These are phyloP conservation scores for Apocynum venetum DNA, from an alignment of 257 asterid genomes.

Conservation along the genomic window DNA sequence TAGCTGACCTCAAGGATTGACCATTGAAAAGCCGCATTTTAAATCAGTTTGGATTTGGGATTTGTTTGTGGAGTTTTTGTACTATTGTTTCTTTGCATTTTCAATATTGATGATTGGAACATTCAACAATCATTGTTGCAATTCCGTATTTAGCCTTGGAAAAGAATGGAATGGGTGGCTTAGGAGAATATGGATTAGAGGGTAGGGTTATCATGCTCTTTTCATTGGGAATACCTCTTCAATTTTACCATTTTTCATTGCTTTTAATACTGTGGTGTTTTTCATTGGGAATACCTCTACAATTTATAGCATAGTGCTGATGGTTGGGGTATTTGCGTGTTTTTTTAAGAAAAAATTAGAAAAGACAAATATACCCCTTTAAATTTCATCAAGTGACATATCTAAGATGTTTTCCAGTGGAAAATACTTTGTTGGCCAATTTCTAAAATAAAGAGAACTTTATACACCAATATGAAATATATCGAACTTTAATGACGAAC, in stretches of 20 bases:
- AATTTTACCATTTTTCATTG: conserved; percentile 15
- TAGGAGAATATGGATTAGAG: neutral
- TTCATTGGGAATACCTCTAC: no score
- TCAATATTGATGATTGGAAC: conserved; percentile 23
- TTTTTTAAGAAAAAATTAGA: no score
- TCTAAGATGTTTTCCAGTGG: no score
- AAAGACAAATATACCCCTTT: no score
- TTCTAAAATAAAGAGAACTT: no score
- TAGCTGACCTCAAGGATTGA: conserved; percentile 12
- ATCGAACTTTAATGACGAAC: no score
- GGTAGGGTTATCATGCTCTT: neutral
- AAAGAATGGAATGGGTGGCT: neutral
- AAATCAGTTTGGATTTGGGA: conserved; percentile 16
- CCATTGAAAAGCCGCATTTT: conserved; percentile 30
- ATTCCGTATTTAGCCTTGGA: conserved; percentile 9
- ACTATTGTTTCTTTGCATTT: neutral
- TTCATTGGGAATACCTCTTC: neutral
- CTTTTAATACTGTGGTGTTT: neutral
- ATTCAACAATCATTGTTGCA: conserved; percentile 19
- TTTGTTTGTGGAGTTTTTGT: conserved; percentile 6
- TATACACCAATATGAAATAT: no score
- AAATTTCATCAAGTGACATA: no score
- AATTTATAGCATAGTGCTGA: no score
- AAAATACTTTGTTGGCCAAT: no score
- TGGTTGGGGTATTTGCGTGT: no score